Conservation (phyloP, 2,329 filamentous ascomycete genomes). For the Byssochlamys sp. region DNA sequence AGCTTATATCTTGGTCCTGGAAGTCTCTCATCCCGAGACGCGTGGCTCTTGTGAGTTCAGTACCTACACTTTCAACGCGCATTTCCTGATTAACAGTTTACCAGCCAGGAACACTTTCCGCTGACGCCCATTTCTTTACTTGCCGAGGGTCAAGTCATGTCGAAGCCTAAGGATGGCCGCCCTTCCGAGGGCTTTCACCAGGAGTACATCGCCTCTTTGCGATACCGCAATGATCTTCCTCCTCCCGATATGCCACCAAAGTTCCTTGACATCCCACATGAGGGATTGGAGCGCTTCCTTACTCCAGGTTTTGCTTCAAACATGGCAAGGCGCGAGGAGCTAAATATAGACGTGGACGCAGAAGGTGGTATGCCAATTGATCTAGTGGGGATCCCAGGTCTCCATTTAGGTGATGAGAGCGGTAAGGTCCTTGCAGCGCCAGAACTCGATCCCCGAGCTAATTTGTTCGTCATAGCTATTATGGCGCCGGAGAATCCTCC, state of each 20-base stretch:
- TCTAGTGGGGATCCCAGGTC: conserved; percentile 82
- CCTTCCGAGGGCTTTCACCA: conserved; percentile 56
- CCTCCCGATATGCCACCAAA: conserved; percentile 91
- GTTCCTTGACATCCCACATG: conserved; percentile 91
- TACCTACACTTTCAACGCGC: background rate
- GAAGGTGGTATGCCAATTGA: conserved; percentile 97
- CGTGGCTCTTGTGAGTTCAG: conserved; percentile 7
- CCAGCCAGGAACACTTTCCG: background rate
- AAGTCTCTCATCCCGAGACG: conserved; percentile 8
- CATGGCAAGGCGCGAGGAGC: conserved; percentile 77
- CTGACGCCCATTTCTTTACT: background rate
- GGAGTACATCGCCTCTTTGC: conserved; percentile 91
- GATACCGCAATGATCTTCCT: conserved; percentile 90
- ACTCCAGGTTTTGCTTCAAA: conserved; percentile 81
- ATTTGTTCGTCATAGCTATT: conserved; percentile 52
- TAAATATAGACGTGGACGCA: conserved; percentile 94
- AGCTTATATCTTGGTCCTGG: conserved; percentile 3
- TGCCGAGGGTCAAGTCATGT: conserved; percentile 18
- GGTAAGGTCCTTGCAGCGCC: conserved; percentile 48
- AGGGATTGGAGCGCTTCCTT: conserved; percentile 82
- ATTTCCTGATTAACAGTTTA: background rate
- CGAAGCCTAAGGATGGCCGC: conserved; percentile 30
- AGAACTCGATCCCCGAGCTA: conserved; percentile 6
- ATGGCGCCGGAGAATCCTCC: conserved; percentile 65
- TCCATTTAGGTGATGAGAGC: conserved; percentile 90